Evolutionary conservation across 345 rosid species (phyloP), one percentile per base, ranked within the genome.

Genomic region (Camelina sativa): DNA sequence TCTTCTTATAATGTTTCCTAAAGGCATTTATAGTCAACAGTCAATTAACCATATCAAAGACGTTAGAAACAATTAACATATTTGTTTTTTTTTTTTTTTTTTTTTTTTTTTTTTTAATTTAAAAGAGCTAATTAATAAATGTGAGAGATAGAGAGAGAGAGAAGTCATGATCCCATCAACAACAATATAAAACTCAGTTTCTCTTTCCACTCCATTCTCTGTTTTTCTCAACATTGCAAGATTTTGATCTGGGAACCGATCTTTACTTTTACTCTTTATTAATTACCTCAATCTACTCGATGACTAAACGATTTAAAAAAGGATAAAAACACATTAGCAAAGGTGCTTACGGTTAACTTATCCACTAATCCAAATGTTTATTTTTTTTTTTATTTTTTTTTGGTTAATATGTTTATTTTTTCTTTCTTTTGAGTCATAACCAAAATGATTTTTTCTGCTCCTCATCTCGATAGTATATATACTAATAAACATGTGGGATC

Each of bases 151-250:
- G 48, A 47, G 28, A 67, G n/a, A n/a, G n/a, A n/a, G 51, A 66
- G 25, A 57, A 47, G 59, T 74, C 15, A 22, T 11, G 66, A 65
- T 46, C 41, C 58, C 72, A 65, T 74, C 40, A 52, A 62, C 25
- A 61, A 50, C 34, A 57, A 59, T 46, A 56, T 28, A 28, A 28
- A n/a, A 60, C 66, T 57, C 34, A 20, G 20, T 56, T 5, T 69
- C 64, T 41, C 66, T 62, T 13, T 40, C 72, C 11, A 69, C 53
- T 43, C 10, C 20, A 43, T 41, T 28, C 7, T 59, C 37, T 8
- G 43, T 71, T 64, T 16, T 50, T 50, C 9, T 38, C 25, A 16
- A 30, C 43, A 54, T 41, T 9, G 55, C 30, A 55, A 25, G 12
- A 17, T 56, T 44, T 69, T 30, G 48, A 13, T 58, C 22, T 44